phyloP scores from a whole-genome alignment of 768 basidiomycete species.

The Royoungia palumana region DNA sequence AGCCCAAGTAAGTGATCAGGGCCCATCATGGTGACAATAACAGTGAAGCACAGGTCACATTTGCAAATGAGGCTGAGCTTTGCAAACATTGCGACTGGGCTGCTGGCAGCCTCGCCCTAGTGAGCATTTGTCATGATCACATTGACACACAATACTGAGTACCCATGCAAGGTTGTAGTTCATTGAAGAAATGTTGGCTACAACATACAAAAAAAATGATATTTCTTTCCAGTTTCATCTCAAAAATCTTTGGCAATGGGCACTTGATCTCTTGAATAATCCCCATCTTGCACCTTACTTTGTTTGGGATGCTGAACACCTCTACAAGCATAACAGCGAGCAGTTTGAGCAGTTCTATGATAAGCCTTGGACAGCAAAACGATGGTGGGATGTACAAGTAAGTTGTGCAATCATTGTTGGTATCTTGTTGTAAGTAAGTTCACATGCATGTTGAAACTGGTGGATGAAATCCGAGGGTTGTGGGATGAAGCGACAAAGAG shows the following conservation, averaged over 20 bases:
- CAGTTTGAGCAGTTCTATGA: slow-evolving; percentile 27
- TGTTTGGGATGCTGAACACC: slow-evolving; percentile 32
- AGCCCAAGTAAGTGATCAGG: no score
- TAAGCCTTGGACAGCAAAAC: slow-evolving; percentile 38
- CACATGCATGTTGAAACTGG: no score
- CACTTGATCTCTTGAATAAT: neutral
- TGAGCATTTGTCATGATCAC: neutral
- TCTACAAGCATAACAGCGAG: slow-evolving; percentile 27
- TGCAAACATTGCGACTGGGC: slow-evolving; percentile 1
- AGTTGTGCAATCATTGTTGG: no score
- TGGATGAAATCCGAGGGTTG: no score
- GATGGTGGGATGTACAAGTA: slow-evolving; percentile 38
- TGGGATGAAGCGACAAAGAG: no score
- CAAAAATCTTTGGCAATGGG: slow-evolving; percentile 7
- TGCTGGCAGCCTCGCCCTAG: slow-evolving; percentile 2
- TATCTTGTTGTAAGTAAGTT: no score
- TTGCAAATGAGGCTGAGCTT: slow-evolving; percentile 1
- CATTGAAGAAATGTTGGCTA: no score
- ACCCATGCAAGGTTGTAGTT: no score
- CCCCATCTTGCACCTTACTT: slow-evolving; percentile 13
- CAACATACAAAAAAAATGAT: no score
- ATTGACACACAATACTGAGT: no score
- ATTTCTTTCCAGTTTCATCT: neutral
- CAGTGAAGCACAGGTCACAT: slow-evolving; percentile 15
- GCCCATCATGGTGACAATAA: no score